A percentile compares a stretch with the other conserved stretches of the same genome.
Conservation (phyloP, 768 basidiomycete genomes). For the Tremella mesenterica region DNA sequence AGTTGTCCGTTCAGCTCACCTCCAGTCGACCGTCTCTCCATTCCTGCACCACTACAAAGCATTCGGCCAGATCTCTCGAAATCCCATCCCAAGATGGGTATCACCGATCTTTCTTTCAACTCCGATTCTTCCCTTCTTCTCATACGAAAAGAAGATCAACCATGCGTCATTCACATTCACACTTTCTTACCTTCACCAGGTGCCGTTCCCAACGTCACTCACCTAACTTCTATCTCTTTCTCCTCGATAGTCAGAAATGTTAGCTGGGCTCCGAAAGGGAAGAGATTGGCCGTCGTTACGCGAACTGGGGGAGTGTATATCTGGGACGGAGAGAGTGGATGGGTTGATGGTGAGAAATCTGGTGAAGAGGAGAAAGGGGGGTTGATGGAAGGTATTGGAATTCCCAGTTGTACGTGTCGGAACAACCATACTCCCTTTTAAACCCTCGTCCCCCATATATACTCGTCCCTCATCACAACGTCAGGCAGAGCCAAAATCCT, state of each 20-base stretch:
- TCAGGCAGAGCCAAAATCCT: no score
- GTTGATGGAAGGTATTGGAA: constrained; percentile 77
- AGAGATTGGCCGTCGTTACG: constrained; percentile 11
- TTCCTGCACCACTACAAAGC: constrained; percentile 16
- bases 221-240: constrained; percentile 51
- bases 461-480: no score
- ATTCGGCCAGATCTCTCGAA: constrained; percentile 55
- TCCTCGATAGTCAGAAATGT: constrained; percentile 57
- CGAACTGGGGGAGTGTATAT: constrained; percentile 23
- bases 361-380: constrained; percentile 48
- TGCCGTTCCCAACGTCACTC: constrained; percentile 15
- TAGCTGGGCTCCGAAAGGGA: constrained; percentile 61
- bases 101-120: constrained; percentile 72
- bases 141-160: constrained; percentile 49
- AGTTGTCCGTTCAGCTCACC: background rate
- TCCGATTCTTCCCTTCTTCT: constrained; percentile 63
- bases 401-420: constrained; percentile 65
- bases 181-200: constrained; percentile 59
- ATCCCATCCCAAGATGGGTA: constrained; percentile 54
- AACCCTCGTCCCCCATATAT: no score
- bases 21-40: constrained; percentile 23
- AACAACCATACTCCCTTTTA: background rate
- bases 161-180: constrained; percentile 61
- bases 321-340: constrained; percentile 39
- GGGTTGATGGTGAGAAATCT: constrained; percentile 28